Percentiles rank a stretch among this genome's conserved stretches.
These are phyloP conservation scores for Plasmodium gonderi DNA, from an alignment of 169 alveolate genomes.

Conservation along the genomic window DNA sequence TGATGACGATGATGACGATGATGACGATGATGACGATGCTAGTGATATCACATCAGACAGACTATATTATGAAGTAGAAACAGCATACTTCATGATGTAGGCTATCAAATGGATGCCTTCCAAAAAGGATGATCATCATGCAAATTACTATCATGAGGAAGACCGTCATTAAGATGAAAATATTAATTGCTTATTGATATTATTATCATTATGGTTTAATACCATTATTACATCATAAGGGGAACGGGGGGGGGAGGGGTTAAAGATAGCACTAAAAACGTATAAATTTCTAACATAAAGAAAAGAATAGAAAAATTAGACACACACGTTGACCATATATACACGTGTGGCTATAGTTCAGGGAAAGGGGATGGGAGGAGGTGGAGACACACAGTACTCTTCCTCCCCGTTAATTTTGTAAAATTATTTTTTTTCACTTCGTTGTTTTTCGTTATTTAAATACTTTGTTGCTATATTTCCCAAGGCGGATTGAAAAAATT, in stretches of 20 bases:
- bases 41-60: no score
- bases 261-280: not conserved
- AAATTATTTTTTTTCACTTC: constrained; percentile 10
- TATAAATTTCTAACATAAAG: not conserved
- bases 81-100: no score
- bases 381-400: not conserved
- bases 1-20: no score
- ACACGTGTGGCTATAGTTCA: no score
- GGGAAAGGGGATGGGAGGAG: no score
- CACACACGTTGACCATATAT: not conserved
- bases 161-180: not conserved
- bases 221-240: not conserved
- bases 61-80: not conserved
- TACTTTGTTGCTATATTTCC: constrained; percentile 31
- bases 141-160: constrained; percentile 3
- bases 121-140: constrained; percentile 9
- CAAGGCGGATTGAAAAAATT: constrained; percentile 47
- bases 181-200: not conserved
- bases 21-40: no score
- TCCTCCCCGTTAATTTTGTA: not conserved
- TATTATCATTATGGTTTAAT: not conserved
- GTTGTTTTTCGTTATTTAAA: constrained; percentile 19
- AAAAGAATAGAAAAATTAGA: not conserved
- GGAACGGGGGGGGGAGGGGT: no score
- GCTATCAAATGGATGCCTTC: constrained; percentile 5